Evolutionary conservation across 2,329 filamentous ascomycete genomes (phyloP).

Genomic region (Diaporthe longicolla): DNA sequence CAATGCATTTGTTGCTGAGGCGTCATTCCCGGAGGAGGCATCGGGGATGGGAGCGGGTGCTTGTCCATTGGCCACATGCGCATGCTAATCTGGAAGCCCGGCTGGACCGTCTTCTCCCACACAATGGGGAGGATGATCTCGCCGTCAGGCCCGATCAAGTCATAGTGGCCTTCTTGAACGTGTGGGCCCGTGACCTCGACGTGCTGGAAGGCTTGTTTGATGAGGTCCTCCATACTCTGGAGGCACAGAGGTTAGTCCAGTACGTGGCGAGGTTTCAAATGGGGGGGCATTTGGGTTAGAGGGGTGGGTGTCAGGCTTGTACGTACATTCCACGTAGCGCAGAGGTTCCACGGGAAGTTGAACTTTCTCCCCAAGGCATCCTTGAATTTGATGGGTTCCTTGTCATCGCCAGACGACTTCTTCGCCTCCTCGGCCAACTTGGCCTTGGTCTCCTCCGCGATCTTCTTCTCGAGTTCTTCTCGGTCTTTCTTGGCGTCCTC

Average conservation of each 20-base stretch:
- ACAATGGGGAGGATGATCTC: conserved; percentile 87
- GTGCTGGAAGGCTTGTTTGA: conserved; percentile 86
- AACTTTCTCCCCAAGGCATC: conserved; percentile 93
- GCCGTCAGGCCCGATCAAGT: conserved; percentile 82
- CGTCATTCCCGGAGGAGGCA: conserved; percentile 36
- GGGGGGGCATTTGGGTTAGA: too few species aligned
- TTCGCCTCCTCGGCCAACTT: conserved; percentile 54
- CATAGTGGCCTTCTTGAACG: conserved; percentile 84
- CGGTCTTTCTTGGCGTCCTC: conserved; percentile 56
- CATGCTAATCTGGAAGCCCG: conserved; percentile 77
- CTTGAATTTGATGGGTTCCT: conserved; percentile 88
- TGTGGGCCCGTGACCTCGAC: conserved; percentile 83
- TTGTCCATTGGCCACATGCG: conserved; percentile 73
- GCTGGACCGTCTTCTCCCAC: conserved; percentile 86
- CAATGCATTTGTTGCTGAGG: not conserved
- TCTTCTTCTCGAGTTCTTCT: conserved; percentile 55
- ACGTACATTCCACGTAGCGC: conserved; percentile 85
- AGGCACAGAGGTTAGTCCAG: conserved; percentile 15
- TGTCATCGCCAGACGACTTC: conserved; percentile 72
- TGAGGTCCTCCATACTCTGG: conserved; percentile 88
- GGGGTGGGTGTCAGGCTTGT: not conserved
- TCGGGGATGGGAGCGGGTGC: conserved; percentile 46
- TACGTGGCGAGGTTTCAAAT: not conserved
- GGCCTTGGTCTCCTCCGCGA: conserved; percentile 57
- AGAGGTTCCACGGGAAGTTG: conserved; percentile 89